Base-by-base conservation (phyloP, 2,329 filamentous ascomycete species). In the Cercospora sp. region DNA sequence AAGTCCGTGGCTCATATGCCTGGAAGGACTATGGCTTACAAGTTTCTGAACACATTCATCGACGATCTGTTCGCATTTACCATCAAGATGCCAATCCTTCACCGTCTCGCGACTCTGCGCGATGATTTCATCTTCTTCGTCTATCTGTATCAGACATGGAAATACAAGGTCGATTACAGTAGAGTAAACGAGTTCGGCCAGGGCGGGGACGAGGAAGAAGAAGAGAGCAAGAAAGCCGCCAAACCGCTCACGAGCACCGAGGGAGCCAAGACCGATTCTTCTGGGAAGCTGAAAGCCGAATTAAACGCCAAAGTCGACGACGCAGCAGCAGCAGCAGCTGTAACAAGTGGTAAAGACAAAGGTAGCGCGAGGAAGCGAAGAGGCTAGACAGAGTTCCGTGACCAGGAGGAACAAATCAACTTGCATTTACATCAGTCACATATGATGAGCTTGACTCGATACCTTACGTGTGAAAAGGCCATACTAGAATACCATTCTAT, bases 71-170 rank as follows among this genome's bases (percentile, higher is more conserved):
- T 99, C 78, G 95, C 95, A 2, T 99, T 98, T 77, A 99, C 95
- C 45, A 97, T 99, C 84, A 98, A 98, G 84, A 99, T 99, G 95
- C 95, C 95, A 0, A 88, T 94, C 70, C 85, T 99, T 62, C 95
- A 99, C 81, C 89, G 95, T 16, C 85, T 99, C 61, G 93, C 95
- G 0, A 98, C 95, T 0, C 86, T 99, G 71, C 87, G 95, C 69
- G 95, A 99, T 79, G 95, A 99, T 77, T 86, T 99, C 72, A 98
- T 99, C 78, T 99, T 99, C 86, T 99, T 99, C 79, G 86, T 99
- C 68, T 99, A 97, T 82, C 75, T 99, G 3, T 99, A 99, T 82
- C 95, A 99, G 83, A 88, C 90, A 69, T 99, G 89, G 87, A 90
- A 90, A 65, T 99, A 99, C 85, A 93, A 90, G 82, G 86, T 95